Evolutionary conservation across 192 early-diverging fungal genomes (phyloP), one percentile per base, ranked within the genome.

Genomic region (Linnemannia zychae): DNA sequence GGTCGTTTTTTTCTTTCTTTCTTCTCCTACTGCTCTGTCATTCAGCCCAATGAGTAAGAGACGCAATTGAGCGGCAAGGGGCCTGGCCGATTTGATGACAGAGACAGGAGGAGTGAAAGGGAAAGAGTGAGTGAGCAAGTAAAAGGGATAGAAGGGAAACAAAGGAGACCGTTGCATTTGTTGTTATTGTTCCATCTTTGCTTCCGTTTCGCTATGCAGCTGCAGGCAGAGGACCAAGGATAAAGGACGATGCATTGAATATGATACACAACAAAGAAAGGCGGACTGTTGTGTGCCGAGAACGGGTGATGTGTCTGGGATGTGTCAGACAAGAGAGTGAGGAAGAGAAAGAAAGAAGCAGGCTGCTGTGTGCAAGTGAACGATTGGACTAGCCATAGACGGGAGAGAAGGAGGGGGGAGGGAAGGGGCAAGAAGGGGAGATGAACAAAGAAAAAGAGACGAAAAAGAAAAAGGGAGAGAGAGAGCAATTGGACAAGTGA

Each of bases 121-220:
- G 52, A 57, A n/a, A 18, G 22, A 53, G 22, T n/a, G 48, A 17
- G 48, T 49, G 48, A 49, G 48, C 9, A 15, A 49, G n/a, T n/a
- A 49, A 15, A 24, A 60, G 53, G 53, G 53, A 60, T 53, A 28
- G n/a, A 60, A 24, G 28, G 6, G 11, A 60, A 60, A 60, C 12
- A 28, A 60, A 60, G 53, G 53, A 60, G 53, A 28, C 53, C 24
- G 53, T 60, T 60, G 53, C n/a, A 12, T 24, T 31, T 60, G 52
- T 28, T 63, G 24, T 28, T 15, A 13, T 63, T 63, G 57, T 63
- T 63, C 15, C 57, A 63, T 31, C 57, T 12, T 31, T 28, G 57
- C 28, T 31, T 63, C 28, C 57, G 57, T 63, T 63, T 63, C 57
- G 57, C 57, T 63, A 63, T 63, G 57, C 57, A 63, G 57, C 57